Evolutionary conservation across 2,329 filamentous ascomycete genomes (phyloP).

Genomic region (Biscogniauxia marginata): DNA sequence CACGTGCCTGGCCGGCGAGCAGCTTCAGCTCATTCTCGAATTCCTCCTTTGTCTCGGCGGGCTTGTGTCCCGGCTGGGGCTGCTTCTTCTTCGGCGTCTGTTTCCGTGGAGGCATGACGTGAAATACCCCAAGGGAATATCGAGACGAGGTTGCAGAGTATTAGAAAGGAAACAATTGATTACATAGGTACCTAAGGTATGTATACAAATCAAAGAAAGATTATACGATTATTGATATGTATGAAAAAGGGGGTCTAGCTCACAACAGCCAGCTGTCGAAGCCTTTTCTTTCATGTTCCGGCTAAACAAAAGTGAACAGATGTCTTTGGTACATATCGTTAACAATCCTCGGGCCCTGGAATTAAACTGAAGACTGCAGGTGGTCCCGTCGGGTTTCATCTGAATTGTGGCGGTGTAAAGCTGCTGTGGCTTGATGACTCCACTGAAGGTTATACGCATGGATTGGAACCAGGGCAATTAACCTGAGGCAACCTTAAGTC

Average conservation of each 20-base stretch:
- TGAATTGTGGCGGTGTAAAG: slow-evolving; percentile 11
- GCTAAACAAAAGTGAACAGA: slow-evolving; percentile 19
- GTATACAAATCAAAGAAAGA: slow-evolving; percentile 4
- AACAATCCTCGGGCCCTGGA: neutral
- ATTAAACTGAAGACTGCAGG: neutral
- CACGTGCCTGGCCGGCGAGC: slow-evolving; percentile 40
- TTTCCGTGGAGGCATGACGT: slow-evolving; percentile 31
- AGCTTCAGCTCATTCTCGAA: slow-evolving; percentile 55
- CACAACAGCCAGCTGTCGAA: slow-evolving; percentile 34
- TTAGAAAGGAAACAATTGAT: neutral
- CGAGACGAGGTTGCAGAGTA: neutral
- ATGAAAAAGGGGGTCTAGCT: neutral
- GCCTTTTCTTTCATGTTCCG: slow-evolving; percentile 9
- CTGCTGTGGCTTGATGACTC: neutral
- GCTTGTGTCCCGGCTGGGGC: slow-evolving; percentile 29
- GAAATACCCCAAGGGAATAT: neutral
- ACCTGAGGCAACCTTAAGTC: too few species aligned
- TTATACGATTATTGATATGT: neutral
- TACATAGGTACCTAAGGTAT: too few species aligned
- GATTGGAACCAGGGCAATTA: too few species aligned
- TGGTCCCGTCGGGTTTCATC: slow-evolving; percentile 11
- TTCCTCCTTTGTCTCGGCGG: slow-evolving; percentile 47
- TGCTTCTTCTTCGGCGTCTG: slow-evolving; percentile 24
- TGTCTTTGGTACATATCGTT: slow-evolving; percentile 6
- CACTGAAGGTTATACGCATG: too few species aligned